phyloP scores from a whole-genome alignment of 345 rosid species.

The Streptanthus diversifolius region DNA sequence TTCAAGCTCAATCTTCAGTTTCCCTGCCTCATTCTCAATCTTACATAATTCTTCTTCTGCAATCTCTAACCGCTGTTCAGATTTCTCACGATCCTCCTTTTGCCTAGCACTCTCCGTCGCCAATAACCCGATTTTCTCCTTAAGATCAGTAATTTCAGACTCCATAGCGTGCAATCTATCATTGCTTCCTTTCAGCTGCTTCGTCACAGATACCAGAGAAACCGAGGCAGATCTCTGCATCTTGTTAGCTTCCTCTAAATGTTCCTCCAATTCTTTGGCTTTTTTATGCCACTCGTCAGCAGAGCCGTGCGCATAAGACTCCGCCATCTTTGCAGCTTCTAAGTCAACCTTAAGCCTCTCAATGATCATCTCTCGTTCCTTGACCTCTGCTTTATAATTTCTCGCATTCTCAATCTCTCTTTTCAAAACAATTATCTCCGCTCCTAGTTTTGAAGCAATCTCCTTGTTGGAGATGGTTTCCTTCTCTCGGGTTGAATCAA shows the following conservation, averaged over 20 bases:
- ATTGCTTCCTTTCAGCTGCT: conserved; percentile 65
- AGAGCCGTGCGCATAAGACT: conserved; percentile 61
- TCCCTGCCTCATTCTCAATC: conserved; percentile 39
- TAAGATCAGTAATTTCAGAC: conserved; percentile 54
- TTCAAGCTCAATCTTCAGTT: conserved; percentile 60
- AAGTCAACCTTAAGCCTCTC: conserved; percentile 77
- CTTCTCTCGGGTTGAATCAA: conserved; percentile 63
- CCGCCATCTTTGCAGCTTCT: conserved; percentile 82
- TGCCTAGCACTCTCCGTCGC: conserved; percentile 59
- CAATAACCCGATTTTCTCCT: conserved; percentile 59
- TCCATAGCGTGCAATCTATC: conserved; percentile 62
- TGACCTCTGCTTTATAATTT: conserved; percentile 46
- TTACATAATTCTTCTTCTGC: conserved; percentile 53
- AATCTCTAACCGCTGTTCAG: conserved; percentile 36
- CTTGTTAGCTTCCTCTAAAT: conserved; percentile 49
- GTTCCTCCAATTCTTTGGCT: conserved; percentile 58
- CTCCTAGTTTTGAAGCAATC: conserved; percentile 48
- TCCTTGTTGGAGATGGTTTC: conserved; percentile 52
- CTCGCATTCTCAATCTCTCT: conserved; percentile 57
- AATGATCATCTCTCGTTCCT: conserved; percentile 52
- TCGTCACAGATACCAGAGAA: conserved; percentile 68
- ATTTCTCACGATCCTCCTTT: conserved; percentile 56
- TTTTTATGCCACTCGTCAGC: conserved; percentile 62
- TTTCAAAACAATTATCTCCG: conserved; percentile 52
- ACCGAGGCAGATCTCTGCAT: conserved; percentile 76